Percentiles rank a stretch among this genome's conserved stretches.
phyloP scores from a whole-genome alignment of 306 rosid species.

The Trifolium subterraneum region DNA sequence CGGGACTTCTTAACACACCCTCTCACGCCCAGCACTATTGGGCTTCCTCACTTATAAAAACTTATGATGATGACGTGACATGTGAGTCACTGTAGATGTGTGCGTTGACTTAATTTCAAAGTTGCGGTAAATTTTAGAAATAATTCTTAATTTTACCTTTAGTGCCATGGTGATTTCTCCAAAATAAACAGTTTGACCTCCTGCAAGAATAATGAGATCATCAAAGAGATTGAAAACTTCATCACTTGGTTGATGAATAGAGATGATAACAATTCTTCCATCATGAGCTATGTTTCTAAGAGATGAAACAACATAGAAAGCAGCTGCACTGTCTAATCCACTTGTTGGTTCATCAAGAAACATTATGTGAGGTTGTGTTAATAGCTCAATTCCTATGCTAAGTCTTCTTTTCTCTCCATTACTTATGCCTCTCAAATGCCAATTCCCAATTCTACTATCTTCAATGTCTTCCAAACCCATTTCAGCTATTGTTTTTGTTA shows the following conservation, averaged over 20 bases:
- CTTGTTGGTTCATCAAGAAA: constrained; percentile 84
- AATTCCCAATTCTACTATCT: constrained; percentile 65
- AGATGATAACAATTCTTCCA: constrained; percentile 66
- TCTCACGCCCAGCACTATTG: too few species aligned
- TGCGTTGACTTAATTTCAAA: too few species aligned
- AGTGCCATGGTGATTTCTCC: too few species aligned
- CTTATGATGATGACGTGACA: too few species aligned
- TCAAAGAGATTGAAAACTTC: constrained; percentile 74
- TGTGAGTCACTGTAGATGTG: too few species aligned
- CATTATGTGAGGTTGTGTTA: constrained; percentile 62
- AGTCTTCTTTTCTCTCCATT: constrained; percentile 80
- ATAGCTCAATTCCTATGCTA: constrained; percentile 73
- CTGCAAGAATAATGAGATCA: constrained; percentile 66
- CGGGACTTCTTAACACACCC: too few species aligned
- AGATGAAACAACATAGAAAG: constrained; percentile 68
- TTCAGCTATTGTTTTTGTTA: constrained; percentile 54
- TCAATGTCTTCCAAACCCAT: constrained; percentile 82
- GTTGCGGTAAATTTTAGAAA: too few species aligned
- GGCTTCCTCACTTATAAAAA: too few species aligned
- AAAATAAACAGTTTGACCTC: constrained; percentile 42
- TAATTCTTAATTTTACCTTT: too few species aligned
- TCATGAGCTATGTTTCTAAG: constrained; percentile 61
- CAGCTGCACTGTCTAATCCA: constrained; percentile 84
- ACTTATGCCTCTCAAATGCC: constrained; percentile 76
- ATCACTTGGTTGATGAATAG: constrained; percentile 75